phyloP scores from a whole-genome alignment of 164 flowering plant genomes.

The Tetracentron sinense region DNA sequence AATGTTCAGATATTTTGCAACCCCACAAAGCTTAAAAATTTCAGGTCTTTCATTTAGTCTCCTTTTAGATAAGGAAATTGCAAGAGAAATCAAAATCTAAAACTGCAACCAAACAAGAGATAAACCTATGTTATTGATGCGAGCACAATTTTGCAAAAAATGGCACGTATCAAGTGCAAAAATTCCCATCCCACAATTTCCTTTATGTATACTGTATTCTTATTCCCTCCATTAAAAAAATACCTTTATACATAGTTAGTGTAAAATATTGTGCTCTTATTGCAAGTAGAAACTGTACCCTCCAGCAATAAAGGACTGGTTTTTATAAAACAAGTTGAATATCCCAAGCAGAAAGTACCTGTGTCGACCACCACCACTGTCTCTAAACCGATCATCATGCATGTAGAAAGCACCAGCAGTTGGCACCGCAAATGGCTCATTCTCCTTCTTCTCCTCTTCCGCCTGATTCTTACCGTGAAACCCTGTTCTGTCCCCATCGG shows the following conservation, averaged over 20 bases:
- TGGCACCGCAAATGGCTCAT: slow-evolving; percentile 90
- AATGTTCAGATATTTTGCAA: no score
- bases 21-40: background rate
- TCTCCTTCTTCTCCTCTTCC: slow-evolving; percentile 75
- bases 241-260: no score
- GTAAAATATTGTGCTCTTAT: no score
- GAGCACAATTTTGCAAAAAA: no score
- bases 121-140: no score
- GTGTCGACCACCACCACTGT: slow-evolving; percentile 66
- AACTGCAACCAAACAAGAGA: background rate
- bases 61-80: no score
- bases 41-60: no score
- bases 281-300: background rate
- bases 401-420: slow-evolving; percentile 97
- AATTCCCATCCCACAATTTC: no score
- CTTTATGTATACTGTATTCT: no score
- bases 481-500: slow-evolving; percentile 2
- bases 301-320: background rate
- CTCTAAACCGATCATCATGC: slow-evolving; percentile 96
- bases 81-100: background rate
- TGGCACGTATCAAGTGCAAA: no score
- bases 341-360: slow-evolving; percentile 35
- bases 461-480: slow-evolving; percentile 10
- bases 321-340: background rate
- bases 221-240: no score